Evolutionary conservation across 208 protist genomes (phyloP), one percentile per base, ranked within the genome.

Genomic region (Acanthamoeba lenticulata): DNA sequence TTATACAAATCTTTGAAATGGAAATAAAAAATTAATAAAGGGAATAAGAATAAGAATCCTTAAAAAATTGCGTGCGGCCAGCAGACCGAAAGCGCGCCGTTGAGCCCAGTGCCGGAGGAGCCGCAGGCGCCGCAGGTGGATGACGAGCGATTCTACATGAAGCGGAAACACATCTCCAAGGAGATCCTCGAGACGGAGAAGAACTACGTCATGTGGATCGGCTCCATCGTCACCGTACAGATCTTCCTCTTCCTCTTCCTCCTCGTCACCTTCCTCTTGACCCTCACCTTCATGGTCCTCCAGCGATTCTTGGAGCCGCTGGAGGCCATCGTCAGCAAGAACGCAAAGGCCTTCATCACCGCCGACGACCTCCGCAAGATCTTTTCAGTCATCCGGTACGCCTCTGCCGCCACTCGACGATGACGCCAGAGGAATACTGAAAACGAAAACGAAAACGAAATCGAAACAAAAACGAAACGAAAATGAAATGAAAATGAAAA

Each of bases 141-240:
- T 9, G 55, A 65, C 55, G 55, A 65, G 24, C 55, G 55, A 32
- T 77, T 77, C 67, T 77, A 77, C 67, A 77, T 77, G 67, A 77
- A 77, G 67, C 67, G 67, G 24, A 44, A 77, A 21, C 67, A 77
- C 38, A 77, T 77, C 38, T 27, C 67, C 67, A 77, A 77, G 67
- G 67, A 77, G 67, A 77, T 77, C 29, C 29, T 77, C 24, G 67
- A 77, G 21, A 77, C 67, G 17, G 67, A 77, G 67, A 77, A 77
- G 67, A 77, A 42, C 38, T 77, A 77, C 67, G 67, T 77, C 34
- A 42, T 36, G 34, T 77, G 40, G 3, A 27, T 77, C 32, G 67
- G 67, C 13, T 44, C 38, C 38, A 42, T 77, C 9, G 32, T 77
- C 67, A 42, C 67, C 11, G 67, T 77, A 42, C 67, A 15, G 1